These are phyloP conservation scores for Beta macrorhiza DNA, from an alignment of 179 eudicot species.

Conservation along the genomic window DNA sequence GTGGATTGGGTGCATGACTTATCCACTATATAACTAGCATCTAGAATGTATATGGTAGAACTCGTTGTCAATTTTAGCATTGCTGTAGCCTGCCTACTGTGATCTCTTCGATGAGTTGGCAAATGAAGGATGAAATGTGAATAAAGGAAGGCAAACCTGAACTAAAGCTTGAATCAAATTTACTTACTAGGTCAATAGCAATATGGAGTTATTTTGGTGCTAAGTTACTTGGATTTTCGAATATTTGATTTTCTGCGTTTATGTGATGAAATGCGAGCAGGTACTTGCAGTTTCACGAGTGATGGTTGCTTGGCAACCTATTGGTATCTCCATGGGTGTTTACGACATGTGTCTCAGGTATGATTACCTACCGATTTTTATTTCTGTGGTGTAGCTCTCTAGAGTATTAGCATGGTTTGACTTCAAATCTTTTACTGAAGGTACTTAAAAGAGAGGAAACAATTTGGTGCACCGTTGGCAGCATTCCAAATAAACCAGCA, in stretches of 20 bases:
- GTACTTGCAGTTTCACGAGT: constrained; percentile 93
- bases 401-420: constrained; percentile 7
- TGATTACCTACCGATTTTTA: background rate
- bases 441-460: constrained; percentile 88
- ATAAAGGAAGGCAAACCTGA: background rate
- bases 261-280: constrained; percentile 36
- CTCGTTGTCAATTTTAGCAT: background rate
- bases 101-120: background rate
- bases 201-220: constrained; percentile 2
- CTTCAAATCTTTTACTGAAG: constrained; percentile 35
- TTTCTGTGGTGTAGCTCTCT: background rate
- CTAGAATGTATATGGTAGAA: background rate
- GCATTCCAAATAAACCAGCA: constrained; percentile 93
- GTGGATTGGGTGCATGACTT: background rate
- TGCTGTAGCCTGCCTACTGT: background rate
- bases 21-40: background rate
- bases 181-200: background rate
- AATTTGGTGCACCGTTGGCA: constrained; percentile 93
- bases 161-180: background rate
- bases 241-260: background rate
- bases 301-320: constrained; percentile 96
- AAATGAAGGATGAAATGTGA: background rate
- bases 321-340: constrained; percentile 94
- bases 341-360: constrained; percentile 97
- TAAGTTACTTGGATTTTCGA: background rate